Conservation (phyloP, 2,329 filamentous ascomycete species). For the Colletotrichum orchidophilum region DNA sequence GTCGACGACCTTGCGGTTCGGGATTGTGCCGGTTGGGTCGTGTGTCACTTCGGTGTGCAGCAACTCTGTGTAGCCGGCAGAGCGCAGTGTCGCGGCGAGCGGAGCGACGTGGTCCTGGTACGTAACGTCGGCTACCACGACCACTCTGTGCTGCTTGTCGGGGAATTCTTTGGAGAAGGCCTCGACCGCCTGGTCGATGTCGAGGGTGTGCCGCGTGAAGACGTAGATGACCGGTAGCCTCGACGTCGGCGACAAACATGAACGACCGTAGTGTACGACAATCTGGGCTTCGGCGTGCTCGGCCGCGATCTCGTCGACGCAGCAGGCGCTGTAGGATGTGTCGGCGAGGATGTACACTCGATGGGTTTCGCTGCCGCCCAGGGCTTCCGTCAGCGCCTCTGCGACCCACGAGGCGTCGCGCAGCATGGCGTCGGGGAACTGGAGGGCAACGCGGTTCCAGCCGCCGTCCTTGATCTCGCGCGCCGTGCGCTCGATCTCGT, state of each 20-base stretch:
- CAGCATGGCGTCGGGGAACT: constrained; percentile 95
- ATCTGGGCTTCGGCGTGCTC: constrained; percentile 92
- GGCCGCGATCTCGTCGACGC: constrained; percentile 95
- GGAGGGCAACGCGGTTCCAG: constrained; percentile 85
- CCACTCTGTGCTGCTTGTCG: constrained; percentile 69
- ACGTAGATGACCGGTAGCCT: constrained; percentile 89
- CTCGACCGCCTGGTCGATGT: constrained; percentile 62
- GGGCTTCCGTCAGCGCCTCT: constrained; percentile 61
- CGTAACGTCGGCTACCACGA: constrained; percentile 90
- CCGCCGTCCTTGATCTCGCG: constrained; percentile 75
- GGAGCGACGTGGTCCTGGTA: constrained; percentile 78
- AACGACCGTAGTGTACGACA: constrained; percentile 92
- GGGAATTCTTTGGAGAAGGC: constrained; percentile 77
- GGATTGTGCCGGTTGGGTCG: constrained; percentile 81
- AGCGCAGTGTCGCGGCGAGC: constrained; percentile 63
- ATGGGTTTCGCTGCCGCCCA: constrained; percentile 39
- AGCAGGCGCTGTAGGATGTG: constrained; percentile 96
- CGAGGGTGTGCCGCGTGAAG: constrained; percentile 79
- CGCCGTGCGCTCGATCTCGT: constrained; percentile 86
- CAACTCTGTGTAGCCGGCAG: constrained; percentile 74
- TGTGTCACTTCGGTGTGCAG: constrained; percentile 78
- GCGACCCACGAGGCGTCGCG: constrained; percentile 85
- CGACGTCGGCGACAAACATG: constrained; percentile 90
- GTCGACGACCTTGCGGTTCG: constrained; percentile 77
- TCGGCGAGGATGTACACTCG: constrained; percentile 88